A percentile compares a stretch with the other conserved stretches of the same genome.
These are phyloP conservation scores for Chalara sp. DNA, from an alignment of 2,329 filamentous ascomycete species.

Conservation along the genomic window DNA sequence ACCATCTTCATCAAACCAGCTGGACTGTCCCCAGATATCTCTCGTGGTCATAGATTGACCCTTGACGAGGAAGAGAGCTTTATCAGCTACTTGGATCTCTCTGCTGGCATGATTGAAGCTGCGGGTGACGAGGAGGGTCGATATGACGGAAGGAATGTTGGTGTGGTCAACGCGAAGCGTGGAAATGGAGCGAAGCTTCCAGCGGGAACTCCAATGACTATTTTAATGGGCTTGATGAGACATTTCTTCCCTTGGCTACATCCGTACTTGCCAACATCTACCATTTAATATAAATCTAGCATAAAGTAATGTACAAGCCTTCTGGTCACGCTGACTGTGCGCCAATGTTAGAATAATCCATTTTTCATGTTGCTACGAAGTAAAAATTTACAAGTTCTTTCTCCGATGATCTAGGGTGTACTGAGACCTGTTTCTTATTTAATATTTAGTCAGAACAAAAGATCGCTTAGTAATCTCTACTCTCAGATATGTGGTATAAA, in stretches of 20 bases:
- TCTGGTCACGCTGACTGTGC: too few species aligned
- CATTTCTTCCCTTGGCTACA: slow-evolving; percentile 5
- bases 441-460: too few species aligned
- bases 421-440: too few species aligned
- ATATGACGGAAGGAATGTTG: background rate
- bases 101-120: slow-evolving; percentile 42
- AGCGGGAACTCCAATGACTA: background rate
- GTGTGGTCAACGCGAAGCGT: background rate
- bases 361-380: too few species aligned
- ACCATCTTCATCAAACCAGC: background rate
- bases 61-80: slow-evolving; percentile 31
- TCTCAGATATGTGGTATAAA: too few species aligned
- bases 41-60: slow-evolving; percentile 34
- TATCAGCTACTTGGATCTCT: slow-evolving; percentile 37
- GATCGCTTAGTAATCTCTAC: too few species aligned
- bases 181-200: background rate
- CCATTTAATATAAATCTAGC: too few species aligned
- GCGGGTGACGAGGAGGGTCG: slow-evolving; percentile 28
- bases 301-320: too few species aligned
- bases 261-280: slow-evolving; percentile 1
- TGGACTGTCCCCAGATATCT: slow-evolving; percentile 3
- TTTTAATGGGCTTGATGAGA: slow-evolving; percentile 1
- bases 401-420: too few species aligned
- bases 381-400: too few species aligned
- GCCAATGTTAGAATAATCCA: too few species aligned